Percentiles rank a stretch among this genome's conserved stretches.
phyloP scores from a whole-genome alignment of 2,329 filamentous ascomycete species.

The Torrubiellomyces zombiae region DNA sequence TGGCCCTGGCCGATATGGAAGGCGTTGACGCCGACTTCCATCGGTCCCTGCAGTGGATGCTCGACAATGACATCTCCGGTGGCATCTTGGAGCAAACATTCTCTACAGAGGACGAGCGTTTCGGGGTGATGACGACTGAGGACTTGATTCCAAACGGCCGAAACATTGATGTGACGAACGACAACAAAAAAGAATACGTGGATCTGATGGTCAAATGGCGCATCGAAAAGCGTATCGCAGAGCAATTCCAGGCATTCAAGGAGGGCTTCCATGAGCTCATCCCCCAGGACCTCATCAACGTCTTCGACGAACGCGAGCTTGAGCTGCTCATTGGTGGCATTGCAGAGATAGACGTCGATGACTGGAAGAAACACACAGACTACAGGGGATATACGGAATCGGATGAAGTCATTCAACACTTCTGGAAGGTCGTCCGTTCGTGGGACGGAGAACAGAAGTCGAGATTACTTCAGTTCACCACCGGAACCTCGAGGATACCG shows the following conservation, averaged over 20 bases:
- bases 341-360: constrained; percentile 97
- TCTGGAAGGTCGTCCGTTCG: constrained; percentile 92
- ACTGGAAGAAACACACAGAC: constrained; percentile 99
- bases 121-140: constrained; percentile 85
- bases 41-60: constrained; percentile 87
- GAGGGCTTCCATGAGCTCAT: constrained; percentile 96
- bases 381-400: constrained; percentile 97
- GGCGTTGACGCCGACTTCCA: constrained; percentile 97
- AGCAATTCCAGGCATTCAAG: constrained; percentile 97
- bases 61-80: constrained; percentile 90
- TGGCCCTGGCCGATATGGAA: constrained; percentile 89
- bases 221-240: constrained; percentile 93
- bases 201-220: constrained; percentile 98
- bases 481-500: constrained; percentile 90
- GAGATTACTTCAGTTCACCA: constrained; percentile 87
- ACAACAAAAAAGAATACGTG: constrained; percentile 98
- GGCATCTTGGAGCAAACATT: constrained; percentile 92
- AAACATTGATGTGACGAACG: constrained; percentile 91
- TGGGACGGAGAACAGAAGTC: constrained; percentile 99
- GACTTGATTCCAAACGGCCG: constrained; percentile 82
- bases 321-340: constrained; percentile 96
- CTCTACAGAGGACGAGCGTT: constrained; percentile 91
- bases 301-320: constrained; percentile 94
- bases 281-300: constrained; percentile 88
- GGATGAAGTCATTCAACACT: constrained; percentile 93